Evolutionary conservation across 78 protist species (phyloP).

Genomic region (Dictyostelium firmibasis): DNA sequence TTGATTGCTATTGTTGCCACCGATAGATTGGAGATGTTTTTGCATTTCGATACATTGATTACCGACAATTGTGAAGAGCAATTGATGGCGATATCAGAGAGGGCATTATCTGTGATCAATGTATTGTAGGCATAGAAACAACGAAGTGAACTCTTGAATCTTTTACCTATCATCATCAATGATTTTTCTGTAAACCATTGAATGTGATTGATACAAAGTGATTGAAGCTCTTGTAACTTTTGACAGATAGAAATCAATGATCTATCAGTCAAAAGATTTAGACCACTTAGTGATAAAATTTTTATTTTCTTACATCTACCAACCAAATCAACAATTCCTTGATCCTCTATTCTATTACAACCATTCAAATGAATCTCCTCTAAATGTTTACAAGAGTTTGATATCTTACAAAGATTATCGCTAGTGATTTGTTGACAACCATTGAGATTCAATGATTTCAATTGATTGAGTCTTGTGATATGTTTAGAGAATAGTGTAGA

Average conservation of each 20-base stretch:
- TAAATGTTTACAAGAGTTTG: constrained; percentile 6
- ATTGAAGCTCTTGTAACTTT: not conserved
- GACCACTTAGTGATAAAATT: not conserved
- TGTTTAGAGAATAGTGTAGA: not conserved
- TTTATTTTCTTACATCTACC: not conserved
- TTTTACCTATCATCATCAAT: not conserved
- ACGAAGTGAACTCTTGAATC: not conserved
- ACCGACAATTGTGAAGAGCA: constrained; percentile 1
- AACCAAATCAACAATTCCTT: not conserved
- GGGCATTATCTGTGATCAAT: not conserved
- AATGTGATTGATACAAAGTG: constrained; percentile 49
- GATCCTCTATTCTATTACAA: constrained; percentile 25
- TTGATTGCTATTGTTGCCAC: constrained; percentile 19
- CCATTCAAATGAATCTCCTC: constrained; percentile 53
- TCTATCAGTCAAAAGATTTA: constrained; percentile 7
- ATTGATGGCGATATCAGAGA: not conserved
- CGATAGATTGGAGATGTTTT: not conserved
- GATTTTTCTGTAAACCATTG: not conserved
- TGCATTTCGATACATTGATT: constrained; percentile 39
- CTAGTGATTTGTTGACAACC: constrained; percentile 50
- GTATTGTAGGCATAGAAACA: constrained; percentile 34
- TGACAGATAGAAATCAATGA: not conserved
- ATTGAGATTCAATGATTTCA: constrained; percentile 16
- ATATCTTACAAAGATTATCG: not conserved
- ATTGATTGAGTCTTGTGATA: not conserved